These are phyloP conservation scores for Alternaria ethzedia DNA, from an alignment of 2,329 filamentous ascomycete species.

Conservation along the genomic window DNA sequence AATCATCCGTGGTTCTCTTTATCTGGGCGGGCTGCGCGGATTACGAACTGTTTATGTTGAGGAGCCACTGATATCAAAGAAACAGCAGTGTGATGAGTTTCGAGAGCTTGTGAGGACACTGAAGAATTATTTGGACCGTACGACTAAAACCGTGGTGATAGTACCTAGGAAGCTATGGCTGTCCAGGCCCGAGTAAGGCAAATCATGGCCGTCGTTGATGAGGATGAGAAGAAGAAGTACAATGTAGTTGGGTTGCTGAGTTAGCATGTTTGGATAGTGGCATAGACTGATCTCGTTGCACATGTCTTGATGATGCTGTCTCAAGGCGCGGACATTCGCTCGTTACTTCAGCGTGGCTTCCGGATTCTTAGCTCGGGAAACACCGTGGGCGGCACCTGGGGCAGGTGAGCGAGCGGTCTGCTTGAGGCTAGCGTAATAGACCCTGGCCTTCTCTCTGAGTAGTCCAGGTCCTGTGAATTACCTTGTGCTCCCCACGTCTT, in stretches of 20 bases:
- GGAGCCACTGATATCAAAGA: not conserved
- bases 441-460: not conserved
- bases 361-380: not conserved
- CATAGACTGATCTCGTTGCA: not conserved
- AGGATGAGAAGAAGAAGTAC: not conserved
- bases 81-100: not conserved
- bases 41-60: not conserved
- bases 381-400: not conserved
- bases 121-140: not conserved
- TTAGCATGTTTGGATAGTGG: not conserved
- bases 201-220: not conserved
- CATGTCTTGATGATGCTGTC: not conserved
- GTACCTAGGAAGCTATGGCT: not conserved
- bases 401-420: not conserved
- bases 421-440: not conserved
- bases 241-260: not conserved
- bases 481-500: not conserved
- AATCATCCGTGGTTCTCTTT: not conserved
- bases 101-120: not conserved
- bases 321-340: not conserved
- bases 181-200: not conserved
- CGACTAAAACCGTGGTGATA: not conserved
- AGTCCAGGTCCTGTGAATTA: not conserved
- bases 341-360: not conserved
- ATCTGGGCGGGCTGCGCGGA: not conserved